phyloP scores from a whole-genome alignment of 2,329 filamentous ascomycete genomes.

The Epichloe baconii region DNA sequence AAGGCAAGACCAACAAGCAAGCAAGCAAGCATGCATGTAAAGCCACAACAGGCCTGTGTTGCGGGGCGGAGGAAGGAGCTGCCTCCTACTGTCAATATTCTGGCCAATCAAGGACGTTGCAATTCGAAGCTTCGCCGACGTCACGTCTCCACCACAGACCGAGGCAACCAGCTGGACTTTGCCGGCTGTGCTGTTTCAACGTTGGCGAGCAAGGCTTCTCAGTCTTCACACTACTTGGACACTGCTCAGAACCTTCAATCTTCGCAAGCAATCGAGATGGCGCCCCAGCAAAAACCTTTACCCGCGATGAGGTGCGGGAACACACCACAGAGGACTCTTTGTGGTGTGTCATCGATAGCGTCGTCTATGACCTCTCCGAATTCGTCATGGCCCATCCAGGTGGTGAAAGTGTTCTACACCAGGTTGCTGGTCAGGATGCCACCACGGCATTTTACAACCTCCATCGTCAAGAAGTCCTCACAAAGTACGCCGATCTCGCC shows the following conservation, averaged over 20 bases:
- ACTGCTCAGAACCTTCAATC: background rate
- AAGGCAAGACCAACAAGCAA: background rate
- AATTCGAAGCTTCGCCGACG: background rate
- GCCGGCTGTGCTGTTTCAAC: background rate
- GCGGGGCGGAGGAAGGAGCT: background rate
- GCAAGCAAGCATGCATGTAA: too few species aligned
- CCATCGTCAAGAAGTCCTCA: conserved; percentile 77
- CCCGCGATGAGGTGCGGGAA: conserved; percentile 55
- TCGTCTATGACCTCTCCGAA: conserved; percentile 76
- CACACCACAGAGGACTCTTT: conserved; percentile 64
- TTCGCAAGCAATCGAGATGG: conserved; percentile 14
- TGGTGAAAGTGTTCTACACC: conserved; percentile 64
- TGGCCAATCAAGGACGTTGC: background rate
- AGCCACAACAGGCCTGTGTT: too few species aligned
- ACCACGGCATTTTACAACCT: conserved; percentile 83
- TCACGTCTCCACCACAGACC: background rate
- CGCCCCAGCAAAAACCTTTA: conserved; percentile 35
- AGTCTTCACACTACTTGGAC: background rate
- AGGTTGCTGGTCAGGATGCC: conserved; percentile 71
- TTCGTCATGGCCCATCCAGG: conserved; percentile 79
- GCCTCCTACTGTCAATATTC: background rate
- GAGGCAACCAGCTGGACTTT: background rate
- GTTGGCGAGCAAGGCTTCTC: background rate
- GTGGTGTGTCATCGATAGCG: conserved; percentile 77
- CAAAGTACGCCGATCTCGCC: conserved; percentile 62